A percentile compares a stretch with the other conserved stretches of the same genome.
Evolutionary conservation across 306 rosid genomes (phyloP).

Genomic region (Quercus ilex): DNA sequence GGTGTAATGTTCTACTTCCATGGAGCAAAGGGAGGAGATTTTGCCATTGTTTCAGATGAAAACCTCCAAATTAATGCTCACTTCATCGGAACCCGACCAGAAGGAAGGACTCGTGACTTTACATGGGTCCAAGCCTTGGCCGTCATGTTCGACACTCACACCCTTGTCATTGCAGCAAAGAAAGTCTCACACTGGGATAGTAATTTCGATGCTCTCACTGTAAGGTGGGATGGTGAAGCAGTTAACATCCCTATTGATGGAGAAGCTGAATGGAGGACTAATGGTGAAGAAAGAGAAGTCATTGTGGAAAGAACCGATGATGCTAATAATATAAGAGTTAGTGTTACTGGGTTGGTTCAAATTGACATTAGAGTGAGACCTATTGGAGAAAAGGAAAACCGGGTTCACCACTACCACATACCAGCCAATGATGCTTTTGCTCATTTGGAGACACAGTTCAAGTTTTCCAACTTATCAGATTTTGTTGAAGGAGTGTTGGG

Average conservation of each 20-base stretch:
- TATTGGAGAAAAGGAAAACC: conserved; percentile 57
- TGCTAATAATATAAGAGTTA: conserved; percentile 45
- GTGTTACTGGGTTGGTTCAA: conserved; percentile 51
- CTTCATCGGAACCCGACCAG: conserved; percentile 67
- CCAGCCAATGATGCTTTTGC: conserved; percentile 63
- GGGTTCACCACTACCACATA: conserved; percentile 62
- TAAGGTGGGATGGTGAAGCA: conserved; percentile 56
- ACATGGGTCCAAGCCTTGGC: conserved; percentile 83
- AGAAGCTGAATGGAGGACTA: conserved; percentile 58
- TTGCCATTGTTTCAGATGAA: conserved; percentile 62
- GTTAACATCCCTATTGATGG: conserved; percentile 41
- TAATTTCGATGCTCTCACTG: conserved; percentile 46
- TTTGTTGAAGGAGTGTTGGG: conserved; percentile 70
- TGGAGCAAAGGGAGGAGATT: conserved; percentile 68
- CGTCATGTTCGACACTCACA: conserved; percentile 63
- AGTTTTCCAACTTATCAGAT: conserved; percentile 42
- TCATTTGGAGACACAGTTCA: conserved; percentile 74
- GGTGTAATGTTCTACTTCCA: conserved; percentile 89
- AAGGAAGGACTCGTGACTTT: conserved; percentile 74
- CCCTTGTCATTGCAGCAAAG: conserved; percentile 58
- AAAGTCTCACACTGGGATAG: conserved; percentile 62
- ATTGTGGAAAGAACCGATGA: conserved; percentile 68
- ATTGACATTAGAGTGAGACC: conserved; percentile 61
- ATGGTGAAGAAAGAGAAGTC: conserved; percentile 48
- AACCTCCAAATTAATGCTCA: conserved; percentile 73